These are phyloP conservation scores for Globisporangium splendens DNA, from an alignment of 352 stramenopile genomes.

Conservation along the genomic window DNA sequence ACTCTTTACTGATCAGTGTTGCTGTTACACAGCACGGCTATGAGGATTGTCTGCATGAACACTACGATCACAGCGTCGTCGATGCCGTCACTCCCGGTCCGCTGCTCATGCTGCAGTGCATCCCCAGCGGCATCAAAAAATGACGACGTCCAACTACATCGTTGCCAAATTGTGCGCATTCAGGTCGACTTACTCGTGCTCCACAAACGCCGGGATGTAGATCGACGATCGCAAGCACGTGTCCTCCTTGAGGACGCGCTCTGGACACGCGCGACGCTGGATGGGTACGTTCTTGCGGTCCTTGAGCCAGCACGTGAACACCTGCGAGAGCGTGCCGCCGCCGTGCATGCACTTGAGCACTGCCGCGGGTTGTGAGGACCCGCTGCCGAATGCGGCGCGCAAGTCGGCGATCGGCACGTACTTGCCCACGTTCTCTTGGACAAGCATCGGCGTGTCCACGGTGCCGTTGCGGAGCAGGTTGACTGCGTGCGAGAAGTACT, in stretches of 20 bases:
- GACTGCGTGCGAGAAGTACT: constrained; percentile 86
- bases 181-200: too few species aligned
- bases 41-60: too few species aligned
- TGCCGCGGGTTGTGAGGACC: constrained; percentile 12
- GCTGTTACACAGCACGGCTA: too few species aligned
- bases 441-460: constrained; percentile 49
- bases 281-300: constrained; percentile 49
- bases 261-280: constrained; percentile 45
- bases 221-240: constrained; percentile 51
- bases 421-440: constrained; percentile 59
- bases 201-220: constrained; percentile 52
- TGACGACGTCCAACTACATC: too few species aligned
- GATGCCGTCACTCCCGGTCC: too few species aligned
- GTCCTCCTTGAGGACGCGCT: constrained; percentile 68
- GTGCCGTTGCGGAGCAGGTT: constrained; percentile 74
- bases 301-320: constrained; percentile 83
- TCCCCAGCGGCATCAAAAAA: too few species aligned
- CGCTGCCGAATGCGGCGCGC: constrained; percentile 34
- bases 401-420: constrained; percentile 41
- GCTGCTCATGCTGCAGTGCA: too few species aligned
- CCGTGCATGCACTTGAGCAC: constrained; percentile 34
- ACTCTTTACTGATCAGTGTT: too few species aligned
- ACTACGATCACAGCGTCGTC: too few species aligned
- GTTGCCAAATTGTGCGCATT: too few species aligned
- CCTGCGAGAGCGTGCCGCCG: constrained; percentile 54